Evolutionary conservation across 331 rosid species (phyloP), one percentile per base, ranked within the genome.

Genomic region (Telfairia occidentalis): DNA sequence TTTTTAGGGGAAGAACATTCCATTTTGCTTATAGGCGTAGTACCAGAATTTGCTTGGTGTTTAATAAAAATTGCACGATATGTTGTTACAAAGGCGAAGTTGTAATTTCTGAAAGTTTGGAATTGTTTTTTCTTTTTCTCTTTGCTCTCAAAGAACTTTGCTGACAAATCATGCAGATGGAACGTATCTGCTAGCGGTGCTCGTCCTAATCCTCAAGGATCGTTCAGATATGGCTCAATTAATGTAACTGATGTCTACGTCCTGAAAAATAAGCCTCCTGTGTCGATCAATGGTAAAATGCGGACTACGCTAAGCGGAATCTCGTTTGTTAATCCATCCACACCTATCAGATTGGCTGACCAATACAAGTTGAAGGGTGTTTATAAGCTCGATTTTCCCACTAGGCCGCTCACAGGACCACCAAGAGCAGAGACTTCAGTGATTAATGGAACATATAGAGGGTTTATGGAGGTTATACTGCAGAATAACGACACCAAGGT

Each of bases 141-240:
- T n/a, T 54, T 88, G 32, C 42, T 49, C 6, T 16, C 58, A 46
- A 74, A 29, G 54, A 74, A 73, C 71, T 78, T 54, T 75, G 30
- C 72, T 78, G 60, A 80, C 57, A 30, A 38, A 77, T 75, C 63
- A n/a, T 78, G 86, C 84, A 94, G 98, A 79, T 91, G 98, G 98
- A 94, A 94, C 66, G 98, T 94, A 77, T 86, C 98, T 19, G 98
- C 98, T 9, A 94, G 98, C 74, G 98, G 98, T 76, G 98, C 98
- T 67, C 96, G 98, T 76, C 98, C 98, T 40, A 94, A 94, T 75
- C 98, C 98, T 10, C 98, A 94, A 81, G 98, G 98, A 28, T 91
- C 98, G 30, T 94, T 94, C 81, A 86, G 86, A 89, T 94, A 94
- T 48, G 98, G 98, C 26, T 91, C 98, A 42, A 94, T 94, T 80